These are phyloP conservation scores for Symbiodinium natans DNA, from an alignment of 73 alveolate species.

Conservation along the genomic window DNA sequence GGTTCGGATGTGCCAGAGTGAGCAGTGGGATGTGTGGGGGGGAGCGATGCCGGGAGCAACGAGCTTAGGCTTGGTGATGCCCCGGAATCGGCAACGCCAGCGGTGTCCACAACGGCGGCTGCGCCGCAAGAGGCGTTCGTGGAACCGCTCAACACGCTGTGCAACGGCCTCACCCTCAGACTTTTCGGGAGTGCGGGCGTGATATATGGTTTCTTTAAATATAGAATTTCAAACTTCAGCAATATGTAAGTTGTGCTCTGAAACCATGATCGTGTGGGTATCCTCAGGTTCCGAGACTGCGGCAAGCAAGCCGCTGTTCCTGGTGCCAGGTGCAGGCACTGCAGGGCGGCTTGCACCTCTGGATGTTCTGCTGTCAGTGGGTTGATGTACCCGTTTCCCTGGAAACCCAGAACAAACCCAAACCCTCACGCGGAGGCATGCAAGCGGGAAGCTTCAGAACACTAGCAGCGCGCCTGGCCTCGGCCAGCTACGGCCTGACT, in stretches of 20 bases:
- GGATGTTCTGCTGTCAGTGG: no score
- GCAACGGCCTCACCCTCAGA: background rate
- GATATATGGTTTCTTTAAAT: no score
- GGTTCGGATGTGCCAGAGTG: background rate
- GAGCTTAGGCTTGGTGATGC: conserved; percentile 38
- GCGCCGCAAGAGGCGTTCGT: conserved; percentile 18
- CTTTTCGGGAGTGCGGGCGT: no score
- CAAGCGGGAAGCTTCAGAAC: conserved; percentile 89
- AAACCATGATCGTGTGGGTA: no score
- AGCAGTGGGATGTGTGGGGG: no score
- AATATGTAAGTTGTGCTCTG: no score
- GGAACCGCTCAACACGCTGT: conserved; percentile 56
- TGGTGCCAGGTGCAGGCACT: conserved; percentile 87
- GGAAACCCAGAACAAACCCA: no score
- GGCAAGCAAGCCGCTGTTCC: conserved; percentile 41
- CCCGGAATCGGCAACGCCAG: background rate
- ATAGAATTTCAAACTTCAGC: no score
- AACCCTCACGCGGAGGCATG: conserved; percentile 17
- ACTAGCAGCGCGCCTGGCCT: conserved; percentile 29
- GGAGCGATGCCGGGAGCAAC: no score
- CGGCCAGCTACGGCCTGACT: conserved; percentile 65
- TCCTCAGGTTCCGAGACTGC: conserved; percentile 29
- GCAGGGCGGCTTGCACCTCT: background rate
- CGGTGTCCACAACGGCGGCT: background rate
- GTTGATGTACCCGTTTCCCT: no score